These are phyloP conservation scores for Adansonia grandidieri DNA, from an alignment of 441 rosid genomes.

Conservation along the genomic window DNA sequence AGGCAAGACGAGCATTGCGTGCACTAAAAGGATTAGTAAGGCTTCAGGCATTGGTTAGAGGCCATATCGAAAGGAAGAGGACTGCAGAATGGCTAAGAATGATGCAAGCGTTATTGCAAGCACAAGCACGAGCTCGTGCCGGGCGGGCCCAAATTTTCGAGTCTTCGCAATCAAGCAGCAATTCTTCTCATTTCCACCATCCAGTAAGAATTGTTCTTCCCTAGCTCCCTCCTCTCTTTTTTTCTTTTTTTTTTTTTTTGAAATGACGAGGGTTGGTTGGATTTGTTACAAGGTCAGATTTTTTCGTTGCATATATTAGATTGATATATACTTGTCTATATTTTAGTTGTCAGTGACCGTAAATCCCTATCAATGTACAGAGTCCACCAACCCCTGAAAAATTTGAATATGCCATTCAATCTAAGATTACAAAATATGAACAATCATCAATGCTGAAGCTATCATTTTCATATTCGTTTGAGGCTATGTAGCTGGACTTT, in stretches of 20 bases:
- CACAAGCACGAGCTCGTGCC: conserved; percentile 71
- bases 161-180: conserved; percentile 70
- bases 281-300: neutral
- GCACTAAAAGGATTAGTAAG: conserved; percentile 84
- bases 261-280: neutral
- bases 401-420: conserved; percentile 53
- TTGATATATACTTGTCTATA: neutral
- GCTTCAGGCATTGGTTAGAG: conserved; percentile 95
- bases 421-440: conserved; percentile 53
- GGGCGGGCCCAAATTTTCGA: conserved; percentile 57
- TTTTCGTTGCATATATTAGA: conserved; percentile 3
- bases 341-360: neutral
- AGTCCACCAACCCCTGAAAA: conserved; percentile 93
- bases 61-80: conserved; percentile 82
- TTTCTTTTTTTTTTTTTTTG: neutral
- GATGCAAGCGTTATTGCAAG: conserved; percentile 82
- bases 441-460: conserved; percentile 66
- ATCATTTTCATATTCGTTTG: neutral
- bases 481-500: neutral
- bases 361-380: conserved; percentile 35
- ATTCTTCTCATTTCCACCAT: conserved; percentile 66
- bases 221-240: conserved; percentile 9
- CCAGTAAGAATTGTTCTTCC: conserved; percentile 49
- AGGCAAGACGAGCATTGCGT: conserved; percentile 90
- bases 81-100: conserved; percentile 52